A percentile compares a stretch with the other conserved stretches of the same genome.
Conservation (phyloP, 2,329 filamentous ascomycete genomes). For the Trichoderma sp. region DNA sequence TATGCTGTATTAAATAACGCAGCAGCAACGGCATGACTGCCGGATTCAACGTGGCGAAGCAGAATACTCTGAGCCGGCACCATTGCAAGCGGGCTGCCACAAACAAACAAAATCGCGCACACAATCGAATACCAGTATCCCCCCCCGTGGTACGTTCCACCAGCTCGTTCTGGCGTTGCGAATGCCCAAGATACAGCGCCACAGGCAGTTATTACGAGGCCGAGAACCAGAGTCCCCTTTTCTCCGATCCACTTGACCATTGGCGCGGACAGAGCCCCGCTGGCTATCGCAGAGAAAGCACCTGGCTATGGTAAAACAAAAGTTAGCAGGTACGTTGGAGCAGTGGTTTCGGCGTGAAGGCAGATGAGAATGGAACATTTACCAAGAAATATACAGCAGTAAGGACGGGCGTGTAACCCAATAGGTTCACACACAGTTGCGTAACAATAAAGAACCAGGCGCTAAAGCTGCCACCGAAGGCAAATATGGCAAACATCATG, state of each 20-base stretch:
- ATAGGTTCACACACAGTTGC: not conserved
- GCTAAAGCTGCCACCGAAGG: not conserved
- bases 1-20: not conserved
- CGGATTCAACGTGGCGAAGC: not conserved
- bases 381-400: not conserved
- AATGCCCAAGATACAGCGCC: not conserved
- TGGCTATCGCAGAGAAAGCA: not conserved
- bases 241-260: not conserved
- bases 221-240: not conserved
- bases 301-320: not conserved
- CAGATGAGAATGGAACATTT: not conserved
- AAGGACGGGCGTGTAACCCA: not conserved
- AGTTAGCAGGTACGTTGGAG: not conserved
- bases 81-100: not conserved
- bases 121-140: not conserved
- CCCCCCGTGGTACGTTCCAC: not conserved
- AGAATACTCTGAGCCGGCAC: not conserved
- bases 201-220: not conserved
- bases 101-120: not conserved
- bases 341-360: too few relatives aligned
- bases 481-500: not conserved
- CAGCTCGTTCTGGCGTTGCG: not conserved
- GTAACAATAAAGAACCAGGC: not conserved
- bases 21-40: not conserved
- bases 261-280: not conserved